These are phyloP conservation scores for Cercospora sp. DNA, from an alignment of 2,329 filamentous ascomycete species.

Conservation along the genomic window DNA sequence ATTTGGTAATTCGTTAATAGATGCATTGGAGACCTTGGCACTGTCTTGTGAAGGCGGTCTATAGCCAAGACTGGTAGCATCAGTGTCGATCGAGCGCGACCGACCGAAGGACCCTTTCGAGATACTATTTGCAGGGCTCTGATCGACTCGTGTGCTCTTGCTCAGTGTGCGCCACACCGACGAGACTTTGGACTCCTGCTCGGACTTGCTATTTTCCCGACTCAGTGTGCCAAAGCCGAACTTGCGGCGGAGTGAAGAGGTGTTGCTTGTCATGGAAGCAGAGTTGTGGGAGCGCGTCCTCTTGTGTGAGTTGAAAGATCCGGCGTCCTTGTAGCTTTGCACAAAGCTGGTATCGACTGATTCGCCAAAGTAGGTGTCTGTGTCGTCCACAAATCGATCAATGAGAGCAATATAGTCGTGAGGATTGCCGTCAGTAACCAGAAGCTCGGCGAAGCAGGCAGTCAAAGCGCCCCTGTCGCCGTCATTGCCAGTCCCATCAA, in stretches of 20 bases:
- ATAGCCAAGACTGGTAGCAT: constrained; percentile 47
- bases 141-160: constrained; percentile 67
- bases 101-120: constrained; percentile 67
- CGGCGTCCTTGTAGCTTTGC: constrained; percentile 27
- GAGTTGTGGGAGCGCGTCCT: constrained; percentile 62
- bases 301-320: constrained; percentile 40
- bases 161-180: constrained; percentile 87
- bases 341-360: constrained; percentile 34
- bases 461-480: constrained; percentile 86
- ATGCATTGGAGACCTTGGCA: constrained; percentile 37
- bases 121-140: constrained; percentile 62
- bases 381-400: constrained; percentile 85
- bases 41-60: constrained; percentile 59
- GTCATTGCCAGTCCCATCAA: constrained; percentile 88
- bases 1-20: constrained; percentile 43
- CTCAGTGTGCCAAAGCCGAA: constrained; percentile 75
- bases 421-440: constrained; percentile 74
- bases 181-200: constrained; percentile 66
- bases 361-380: constrained; percentile 82
- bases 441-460: constrained; percentile 81
- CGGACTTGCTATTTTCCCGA: constrained; percentile 74
- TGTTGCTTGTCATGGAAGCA: constrained; percentile 79
- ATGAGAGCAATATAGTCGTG: constrained; percentile 84
- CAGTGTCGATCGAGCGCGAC: constrained; percentile 76
- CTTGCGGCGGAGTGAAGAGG: constrained; percentile 79